Base-by-base conservation (phyloP, 2,329 filamentous ascomycete species). In the Emydomyces testavorans region DNA sequence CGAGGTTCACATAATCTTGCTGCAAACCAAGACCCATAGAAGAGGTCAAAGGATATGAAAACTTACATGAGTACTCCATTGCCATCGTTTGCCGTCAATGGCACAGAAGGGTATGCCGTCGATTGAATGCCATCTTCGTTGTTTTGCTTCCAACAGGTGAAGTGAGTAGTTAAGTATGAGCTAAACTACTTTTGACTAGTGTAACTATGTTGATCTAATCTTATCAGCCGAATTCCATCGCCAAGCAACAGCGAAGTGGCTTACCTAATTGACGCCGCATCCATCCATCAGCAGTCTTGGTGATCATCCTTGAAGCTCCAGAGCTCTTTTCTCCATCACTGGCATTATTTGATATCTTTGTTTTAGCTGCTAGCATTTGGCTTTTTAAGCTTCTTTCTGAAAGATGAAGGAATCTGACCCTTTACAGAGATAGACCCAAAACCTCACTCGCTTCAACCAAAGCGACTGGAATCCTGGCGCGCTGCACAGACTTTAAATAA, bases 371-470 rank as follows among this genome's bases (percentile, higher is more conserved):
- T 37, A 13, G 1, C 31, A n/a, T 13, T 37, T 45, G 7, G 6
- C 11, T 13, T 11, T 5, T 20, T 34, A n/a, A n/a, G 16, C 24
- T 29, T 2, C 31, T 39, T 35, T 6, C 18, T n/a, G 23, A 40
- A 50, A 39, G 36, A 50, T 46, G 42, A 45, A 39, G 41, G 20
- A 28, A 21, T 24, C 21, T 21, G 44, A 20, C 16, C 35, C 28
- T 36, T 35, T 50, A 18, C 41, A 39, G 16, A 50, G 28, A 42
- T 50, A 50, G 31, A 34, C 8, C 36, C 13, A 32, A 36, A 32
- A 3, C 13, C 13, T 20, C 6, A 31, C 40, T 16, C 32, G 23
- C 42, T 37, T 26, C n/a, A 18, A 32, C 31, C 15, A 10, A 37
- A 37, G 42, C 24, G 6, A 11, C 18, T 20, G 29, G n/a, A n/a